phyloP scores from a whole-genome alignment of 2,329 filamentous ascomycete genomes.

The Pseudohalonectria lignicola region DNA sequence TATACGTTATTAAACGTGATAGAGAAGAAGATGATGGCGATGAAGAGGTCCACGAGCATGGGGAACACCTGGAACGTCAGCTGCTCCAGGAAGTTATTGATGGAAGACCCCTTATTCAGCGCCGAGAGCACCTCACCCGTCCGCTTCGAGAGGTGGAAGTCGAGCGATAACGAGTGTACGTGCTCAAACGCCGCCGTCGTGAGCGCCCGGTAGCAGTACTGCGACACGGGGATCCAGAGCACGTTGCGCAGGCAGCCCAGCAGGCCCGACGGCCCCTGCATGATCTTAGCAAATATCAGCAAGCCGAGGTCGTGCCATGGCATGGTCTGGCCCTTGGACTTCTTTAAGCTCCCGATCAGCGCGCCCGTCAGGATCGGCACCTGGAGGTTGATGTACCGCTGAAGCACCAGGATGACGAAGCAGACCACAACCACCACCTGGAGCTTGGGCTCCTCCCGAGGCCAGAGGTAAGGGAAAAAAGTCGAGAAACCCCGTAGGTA shows the following conservation, averaged over 20 bases:
- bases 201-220: constrained; percentile 91
- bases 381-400: constrained; percentile 75
- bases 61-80: constrained; percentile 92
- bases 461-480: constrained; percentile 97
- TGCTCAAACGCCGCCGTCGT: constrained; percentile 96
- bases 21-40: constrained; percentile 76
- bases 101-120: constrained; percentile 88
- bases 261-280: constrained; percentile 83
- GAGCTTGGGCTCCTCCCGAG: constrained; percentile 62
- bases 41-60: constrained; percentile 81
- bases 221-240: constrained; percentile 92
- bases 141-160: constrained; percentile 93
- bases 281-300: constrained; percentile 66
- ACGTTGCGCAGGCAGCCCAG: constrained; percentile 73
- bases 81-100: constrained; percentile 94
- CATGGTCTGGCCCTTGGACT: constrained; percentile 27
- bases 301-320: constrained; percentile 67
- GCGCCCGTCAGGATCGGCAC: constrained; percentile 72
- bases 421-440: constrained; percentile 74
- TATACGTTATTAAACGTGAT: constrained; percentile 78
- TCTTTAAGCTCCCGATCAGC: constrained; percentile 43
- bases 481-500: constrained; percentile 86
- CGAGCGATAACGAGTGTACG: constrained; percentile 86
- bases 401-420: constrained; percentile 67
- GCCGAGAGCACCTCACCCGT: constrained; percentile 94